A percentile compares a stretch with the other conserved stretches of the same genome.
phyloP scores from a whole-genome alignment of 2,329 filamentous ascomycete genomes.

The Ophidiomyces ophidiicola region DNA sequence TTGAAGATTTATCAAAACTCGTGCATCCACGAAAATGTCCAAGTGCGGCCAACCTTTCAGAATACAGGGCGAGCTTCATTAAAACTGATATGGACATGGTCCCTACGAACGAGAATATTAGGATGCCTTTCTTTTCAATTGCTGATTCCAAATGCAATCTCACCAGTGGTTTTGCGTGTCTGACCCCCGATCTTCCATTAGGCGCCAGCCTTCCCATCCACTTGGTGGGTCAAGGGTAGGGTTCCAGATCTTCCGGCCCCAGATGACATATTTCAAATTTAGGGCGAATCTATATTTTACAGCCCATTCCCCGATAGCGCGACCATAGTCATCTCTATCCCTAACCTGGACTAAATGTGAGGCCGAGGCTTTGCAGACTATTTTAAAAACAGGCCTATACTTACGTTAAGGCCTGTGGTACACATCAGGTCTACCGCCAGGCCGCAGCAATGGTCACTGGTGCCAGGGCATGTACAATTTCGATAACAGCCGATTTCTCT shows the following conservation, averaged over 20 bases:
- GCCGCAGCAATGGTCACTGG: conserved; percentile 9
- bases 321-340: conserved; percentile 19
- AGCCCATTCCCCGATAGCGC: conserved; percentile 39
- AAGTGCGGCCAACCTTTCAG: no score
- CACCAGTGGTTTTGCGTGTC: conserved; percentile 37
- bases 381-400: not conserved
- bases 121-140: not conserved
- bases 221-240: conserved; percentile 26
- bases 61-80: no score
- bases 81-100: not conserved
- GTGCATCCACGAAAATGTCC: no score
- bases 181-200: conserved; percentile 33
- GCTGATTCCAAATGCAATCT: conserved; percentile 10
- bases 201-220: conserved; percentile 34
- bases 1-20: no score
- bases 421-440: conserved; percentile 10
- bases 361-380: not conserved
- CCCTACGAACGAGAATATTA: not conserved
- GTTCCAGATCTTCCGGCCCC: conserved; percentile 40
- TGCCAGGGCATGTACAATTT: conserved; percentile 6
- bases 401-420: not conserved
- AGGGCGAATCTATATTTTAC: conserved; percentile 34
- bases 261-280: conserved; percentile 40
- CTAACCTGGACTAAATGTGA: not conserved
- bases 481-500: conserved; percentile 7